Base-by-base conservation (phyloP, 2,329 filamentous ascomycete genomes). In the Cercospora janseana region DNA sequence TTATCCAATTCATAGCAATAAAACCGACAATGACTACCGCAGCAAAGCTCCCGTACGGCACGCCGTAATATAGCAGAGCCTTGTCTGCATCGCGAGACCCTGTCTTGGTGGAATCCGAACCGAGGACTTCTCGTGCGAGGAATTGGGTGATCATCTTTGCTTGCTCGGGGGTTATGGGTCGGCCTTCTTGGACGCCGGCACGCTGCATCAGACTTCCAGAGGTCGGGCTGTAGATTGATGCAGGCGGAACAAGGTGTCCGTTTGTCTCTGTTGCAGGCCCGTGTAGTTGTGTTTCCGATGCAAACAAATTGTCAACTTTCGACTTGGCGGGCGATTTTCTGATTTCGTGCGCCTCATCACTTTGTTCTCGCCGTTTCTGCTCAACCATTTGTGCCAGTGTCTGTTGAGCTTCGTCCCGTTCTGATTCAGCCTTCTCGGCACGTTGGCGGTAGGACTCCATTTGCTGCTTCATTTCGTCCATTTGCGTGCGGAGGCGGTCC, bases 371-470 rank as follows among this genome's bases (percentile, higher is more conserved):
- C 46, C 90, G 82, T 49, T 96, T 86, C 58, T 86, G 85, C 60
- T 88, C 77, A 9, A 96, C 84, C 88, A 97, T 93, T 65, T 95
- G 88, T 1, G 87, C 85, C 35, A 98, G 72, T 1, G 85, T 86
- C 67, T 86, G 85, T 47, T 86, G 83, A 46, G 84, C 82, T 32
- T 81, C 76, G 47, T 85, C 82, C 37, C 85, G 81, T 61, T 95
- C 90, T 6, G 79, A 74, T 66, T 97, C 92, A 3, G 90, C 91
- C 51, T 42, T 58, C 67, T 95, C 87, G 6, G 90, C 90, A 23
- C 88, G 83, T 49, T 80, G 75, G 62, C 85, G 85, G 73, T 88
- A 95, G 5, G 77, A 72, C 46, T 93, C 85, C 66, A 95, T 83
- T 66, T 94, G 86, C 55, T 83, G 77, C 69, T 85, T 87, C 75